These are phyloP conservation scores for Blastobotrys elegans DNA, from an alignment of 1,139 yeast species.

Conservation along the genomic window DNA sequence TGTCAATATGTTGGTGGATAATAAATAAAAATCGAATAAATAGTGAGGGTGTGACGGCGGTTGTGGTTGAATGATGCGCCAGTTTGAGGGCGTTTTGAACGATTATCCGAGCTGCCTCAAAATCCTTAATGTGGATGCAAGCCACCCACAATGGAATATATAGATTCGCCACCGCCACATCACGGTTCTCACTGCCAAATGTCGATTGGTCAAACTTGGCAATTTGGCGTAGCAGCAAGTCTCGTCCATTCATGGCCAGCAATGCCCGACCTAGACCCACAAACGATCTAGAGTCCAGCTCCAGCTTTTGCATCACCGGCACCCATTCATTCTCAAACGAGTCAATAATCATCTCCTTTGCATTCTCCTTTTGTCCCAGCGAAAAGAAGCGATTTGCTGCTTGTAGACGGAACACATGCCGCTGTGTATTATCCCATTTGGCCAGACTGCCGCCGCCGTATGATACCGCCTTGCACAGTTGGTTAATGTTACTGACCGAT, in stretches of 20 bases:
- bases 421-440: conserved; percentile 24
- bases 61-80: background rate
- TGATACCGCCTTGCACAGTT: conserved; percentile 19
- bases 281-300: conserved; percentile 16
- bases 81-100: background rate
- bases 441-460: conserved; percentile 19
- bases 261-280: conserved; percentile 21
- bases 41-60: conserved; percentile 1
- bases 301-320: conserved; percentile 17
- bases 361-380: conserved; percentile 18
- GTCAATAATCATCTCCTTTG: conserved; percentile 21
- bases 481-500: conserved; percentile 20
- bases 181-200: conserved; percentile 5
- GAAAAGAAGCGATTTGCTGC: conserved; percentile 27
- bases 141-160: conserved; percentile 21
- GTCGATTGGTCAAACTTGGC: conserved; percentile 13
- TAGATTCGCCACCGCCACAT: conserved; percentile 9
- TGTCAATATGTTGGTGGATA: background rate
- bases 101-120: conserved; percentile 10
- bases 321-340: conserved; percentile 23
- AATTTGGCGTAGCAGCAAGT: conserved; percentile 11
- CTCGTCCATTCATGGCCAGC: conserved; percentile 18
- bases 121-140: conserved; percentile 11
- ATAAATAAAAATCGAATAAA: conserved; percentile 9
- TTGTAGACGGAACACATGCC: conserved; percentile 23